Base-by-base conservation (phyloP, 2,329 filamentous ascomycete species). In the Fusarium sp. region DNA sequence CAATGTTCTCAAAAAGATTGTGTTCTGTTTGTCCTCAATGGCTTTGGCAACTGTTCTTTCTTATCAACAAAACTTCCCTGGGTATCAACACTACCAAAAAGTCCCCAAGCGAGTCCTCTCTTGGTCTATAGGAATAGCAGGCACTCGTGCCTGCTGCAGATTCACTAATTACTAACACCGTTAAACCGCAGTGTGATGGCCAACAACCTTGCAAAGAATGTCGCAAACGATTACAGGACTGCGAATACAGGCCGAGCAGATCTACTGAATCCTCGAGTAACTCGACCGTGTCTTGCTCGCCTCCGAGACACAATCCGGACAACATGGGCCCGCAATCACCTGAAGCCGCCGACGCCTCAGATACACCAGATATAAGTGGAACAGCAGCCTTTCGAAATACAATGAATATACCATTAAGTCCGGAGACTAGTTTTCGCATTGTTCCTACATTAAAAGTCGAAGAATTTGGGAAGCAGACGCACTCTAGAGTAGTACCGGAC, bases 401-500 rank as follows among this genome's bases (percentile, higher is more conserved):
- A 2, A 20, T 26, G 9, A 46, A 30, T 28, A 51, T 28, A 34
- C n/a, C 30, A n/a, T 10, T 10, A 16, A 52, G 30, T 5, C 40
- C 28, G 4, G 30, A 34, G 3, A 45, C 26, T 18, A 40, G n/a
- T 18, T 58, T 59, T 33, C 16, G 46, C 26, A 46, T 56, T 40
- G 20, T 26, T 33, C 11, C 37, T 10, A 42, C 37, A 12, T 10
- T 84, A 81, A 64, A 83, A 80, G 3, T 77, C 38, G 86, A 89
- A 64, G 87, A 89, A 71, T 83, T 85, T 6, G 82, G 85, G 28
- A 80, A 88, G 28, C 84, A 84, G 65, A 83, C 83, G 11, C 82
- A 86, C 62, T 83, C 83, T 31, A 81, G 86, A 65, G 88, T 90
- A 85, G 78, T 90, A 38, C 83, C 87, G 69, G 88, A 90, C 72